Conservation (phyloP, 2,329 filamentous ascomycete species). For the Pezicula rhizophila region DNA sequence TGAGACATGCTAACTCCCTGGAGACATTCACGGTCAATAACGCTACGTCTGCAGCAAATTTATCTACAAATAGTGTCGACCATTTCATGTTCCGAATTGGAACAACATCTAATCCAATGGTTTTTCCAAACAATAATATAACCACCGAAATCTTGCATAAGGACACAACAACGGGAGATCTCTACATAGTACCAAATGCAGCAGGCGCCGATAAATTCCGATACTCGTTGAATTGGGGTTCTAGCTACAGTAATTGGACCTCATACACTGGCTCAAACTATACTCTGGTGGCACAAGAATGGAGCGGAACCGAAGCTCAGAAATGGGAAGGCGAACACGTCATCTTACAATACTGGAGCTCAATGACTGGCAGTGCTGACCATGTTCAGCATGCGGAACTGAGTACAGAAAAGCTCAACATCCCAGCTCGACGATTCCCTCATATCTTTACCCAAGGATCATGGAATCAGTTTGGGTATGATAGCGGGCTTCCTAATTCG, state of each 20-base stretch:
- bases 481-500: conserved; percentile 48
- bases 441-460: conserved; percentile 56
- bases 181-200: conserved; percentile 49
- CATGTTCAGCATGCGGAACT: conserved; percentile 55
- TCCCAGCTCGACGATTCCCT: conserved; percentile 46
- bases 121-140: conserved; percentile 54
- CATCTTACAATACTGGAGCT: conserved; percentile 57
- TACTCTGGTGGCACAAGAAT: conserved; percentile 40
- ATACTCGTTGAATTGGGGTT: conserved; percentile 30
- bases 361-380: conserved; percentile 50
- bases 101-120: conserved; percentile 48
- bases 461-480: conserved; percentile 59
- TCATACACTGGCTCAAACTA: conserved; percentile 45
- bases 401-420: conserved; percentile 28
- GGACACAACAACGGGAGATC: conserved; percentile 26
- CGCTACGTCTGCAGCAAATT: conserved; percentile 29
- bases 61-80: conserved; percentile 40
- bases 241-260: conserved; percentile 51
- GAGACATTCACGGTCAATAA: conserved; percentile 47
- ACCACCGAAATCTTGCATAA: conserved; percentile 43
- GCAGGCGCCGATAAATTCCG: conserved; percentile 52
- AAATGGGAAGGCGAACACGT: conserved; percentile 56
- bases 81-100: conserved; percentile 57
- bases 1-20: too few relatives aligned
- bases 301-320: conserved; percentile 51